Conservation (phyloP, 257 asterid genomes). For the Gynochthodes officinalis region DNA sequence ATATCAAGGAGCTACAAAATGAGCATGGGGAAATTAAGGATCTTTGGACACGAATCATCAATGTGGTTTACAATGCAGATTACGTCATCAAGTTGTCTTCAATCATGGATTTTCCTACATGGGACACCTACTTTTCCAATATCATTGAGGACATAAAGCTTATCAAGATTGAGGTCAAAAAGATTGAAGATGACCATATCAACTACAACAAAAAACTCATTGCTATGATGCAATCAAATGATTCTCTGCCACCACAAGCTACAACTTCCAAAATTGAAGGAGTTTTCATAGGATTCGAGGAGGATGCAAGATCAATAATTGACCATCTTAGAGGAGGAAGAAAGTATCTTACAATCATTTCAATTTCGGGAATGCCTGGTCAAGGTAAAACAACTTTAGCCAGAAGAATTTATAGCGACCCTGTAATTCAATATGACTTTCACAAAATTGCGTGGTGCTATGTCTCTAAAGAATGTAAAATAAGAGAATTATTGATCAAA, state of each 20-base stretch:
- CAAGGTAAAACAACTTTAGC: too few species aligned
- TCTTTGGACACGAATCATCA: neutral
- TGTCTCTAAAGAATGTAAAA: neutral
- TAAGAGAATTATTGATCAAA: too few species aligned
- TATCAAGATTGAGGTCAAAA: neutral
- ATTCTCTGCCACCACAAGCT: too few species aligned
- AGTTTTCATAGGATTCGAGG: neutral
- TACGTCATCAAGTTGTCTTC: too few species aligned
- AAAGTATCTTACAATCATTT: neutral
- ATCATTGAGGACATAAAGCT: too few species aligned
- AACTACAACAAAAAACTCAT: neutral
- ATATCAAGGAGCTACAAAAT: neutral
- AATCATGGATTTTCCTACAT: too few species aligned
- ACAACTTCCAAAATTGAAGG: neutral
- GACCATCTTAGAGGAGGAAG: neutral
- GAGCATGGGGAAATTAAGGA: neutral
- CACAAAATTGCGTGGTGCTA: too few species aligned
- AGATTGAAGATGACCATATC: neutral
- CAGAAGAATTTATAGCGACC: too few species aligned
- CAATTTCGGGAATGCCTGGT: neutral
- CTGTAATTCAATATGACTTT: too few species aligned
- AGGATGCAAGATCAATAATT: neutral
- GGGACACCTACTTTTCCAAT: too few species aligned
- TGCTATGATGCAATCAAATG: rapidly evolving
- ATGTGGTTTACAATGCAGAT: neutral